phyloP scores from a whole-genome alignment of 1,284 basidiomycete species.

The Irpex lacteus region DNA sequence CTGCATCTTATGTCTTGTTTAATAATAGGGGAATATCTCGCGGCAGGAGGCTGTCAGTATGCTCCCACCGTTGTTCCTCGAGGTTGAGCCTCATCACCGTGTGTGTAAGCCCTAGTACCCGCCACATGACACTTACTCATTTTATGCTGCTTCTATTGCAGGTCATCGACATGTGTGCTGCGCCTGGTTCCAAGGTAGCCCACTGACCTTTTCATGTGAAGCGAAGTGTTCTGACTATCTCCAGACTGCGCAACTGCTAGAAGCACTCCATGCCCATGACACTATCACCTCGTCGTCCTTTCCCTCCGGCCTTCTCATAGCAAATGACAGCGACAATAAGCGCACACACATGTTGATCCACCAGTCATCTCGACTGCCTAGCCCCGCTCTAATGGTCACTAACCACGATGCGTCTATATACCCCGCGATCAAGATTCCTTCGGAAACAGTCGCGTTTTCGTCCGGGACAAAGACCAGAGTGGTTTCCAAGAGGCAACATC shows the following conservation, averaged over 20 bases:
- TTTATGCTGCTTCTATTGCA: constrained; percentile 26
- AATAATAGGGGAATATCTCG: constrained; percentile 84
- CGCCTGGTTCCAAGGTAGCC: constrained; percentile 89
- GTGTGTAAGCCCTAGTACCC: constrained; percentile 39
- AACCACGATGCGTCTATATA: constrained; percentile 94
- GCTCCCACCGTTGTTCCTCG: constrained; percentile 94
- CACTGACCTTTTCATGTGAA: background rate
- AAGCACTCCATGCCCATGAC: constrained; percentile 79
- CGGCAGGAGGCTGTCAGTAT: constrained; percentile 98
- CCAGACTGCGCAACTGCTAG: constrained; percentile 87
- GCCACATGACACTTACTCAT: background rate
- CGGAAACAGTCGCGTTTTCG: constrained; percentile 27
- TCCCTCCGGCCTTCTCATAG: constrained; percentile 79
- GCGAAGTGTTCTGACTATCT: constrained; percentile 16
- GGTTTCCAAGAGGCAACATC: constrained; percentile 27
- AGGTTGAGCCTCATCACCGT: constrained; percentile 89
- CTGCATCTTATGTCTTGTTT: background rate
- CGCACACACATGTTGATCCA: constrained; percentile 97
- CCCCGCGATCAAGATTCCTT: constrained; percentile 66
- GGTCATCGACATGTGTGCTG: constrained; percentile 99
- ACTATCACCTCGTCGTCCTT: constrained; percentile 58
- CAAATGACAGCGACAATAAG: constrained; percentile 92
- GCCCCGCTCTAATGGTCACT: constrained; percentile 91
- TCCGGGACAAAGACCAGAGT: constrained; percentile 25
- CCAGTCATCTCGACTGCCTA: constrained; percentile 93